These are phyloP conservation scores for Bromus sterilis DNA, from an alignment of 176 grass and related monocot genomes.

Conservation along the genomic window DNA sequence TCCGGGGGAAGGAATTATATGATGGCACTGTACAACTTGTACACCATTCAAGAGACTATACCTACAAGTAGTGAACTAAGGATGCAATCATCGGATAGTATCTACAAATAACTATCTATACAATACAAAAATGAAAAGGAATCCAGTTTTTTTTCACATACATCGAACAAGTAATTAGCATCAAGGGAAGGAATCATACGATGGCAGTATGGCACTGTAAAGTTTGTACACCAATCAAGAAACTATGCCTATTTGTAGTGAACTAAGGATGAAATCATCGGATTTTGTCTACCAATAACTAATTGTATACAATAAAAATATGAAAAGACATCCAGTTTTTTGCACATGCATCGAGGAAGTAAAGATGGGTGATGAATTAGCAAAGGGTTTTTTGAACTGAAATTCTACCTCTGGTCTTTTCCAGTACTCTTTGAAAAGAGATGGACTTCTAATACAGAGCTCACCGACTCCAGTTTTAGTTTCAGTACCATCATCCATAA, in stretches of 20 bases:
- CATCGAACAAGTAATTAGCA: neutral
- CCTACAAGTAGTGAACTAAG: neutral
- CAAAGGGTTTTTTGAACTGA: neutral
- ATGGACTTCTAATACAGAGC: slow-evolving; percentile 91
- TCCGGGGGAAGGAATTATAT: neutral
- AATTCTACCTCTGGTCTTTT: slow-evolving; percentile 63
- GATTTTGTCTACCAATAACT: neutral
- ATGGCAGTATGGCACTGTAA: neutral
- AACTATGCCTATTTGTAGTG: neutral
- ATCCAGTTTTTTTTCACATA: neutral
- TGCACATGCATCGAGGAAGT: neutral
- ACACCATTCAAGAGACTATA: neutral
- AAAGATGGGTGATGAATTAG: neutral
- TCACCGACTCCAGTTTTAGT: slow-evolving; percentile 67
- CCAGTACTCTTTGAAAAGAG: slow-evolving; percentile 95
- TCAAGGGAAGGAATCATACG: neutral
- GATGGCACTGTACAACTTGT: neutral
- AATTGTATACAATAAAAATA: neutral
- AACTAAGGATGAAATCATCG: neutral
- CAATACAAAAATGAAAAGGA: neutral
- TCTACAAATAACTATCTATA: neutral
- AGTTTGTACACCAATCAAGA: neutral
- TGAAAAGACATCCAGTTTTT: neutral
- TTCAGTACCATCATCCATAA: slow-evolving; percentile 63
- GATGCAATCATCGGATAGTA: neutral